phyloP scores from a whole-genome alignment of 768 basidiomycete species.

The Mycena floridula region DNA sequence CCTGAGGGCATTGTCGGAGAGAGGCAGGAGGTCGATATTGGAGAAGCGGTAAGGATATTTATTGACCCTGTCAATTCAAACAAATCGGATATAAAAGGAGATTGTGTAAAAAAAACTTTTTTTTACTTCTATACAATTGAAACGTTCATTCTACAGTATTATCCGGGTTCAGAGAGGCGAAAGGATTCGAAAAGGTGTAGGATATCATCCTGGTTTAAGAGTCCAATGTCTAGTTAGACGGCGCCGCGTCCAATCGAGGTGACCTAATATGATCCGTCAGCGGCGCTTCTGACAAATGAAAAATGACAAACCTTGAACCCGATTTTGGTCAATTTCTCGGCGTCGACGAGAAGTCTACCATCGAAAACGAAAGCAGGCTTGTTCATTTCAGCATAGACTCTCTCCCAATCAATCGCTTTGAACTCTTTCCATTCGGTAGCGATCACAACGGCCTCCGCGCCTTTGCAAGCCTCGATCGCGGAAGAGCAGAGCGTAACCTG shows the following conservation, averaged over 20 bases:
- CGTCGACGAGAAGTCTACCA: conserved; percentile 83
- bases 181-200: too few relatives aligned
- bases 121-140: too few relatives aligned
- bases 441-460: conserved; percentile 90
- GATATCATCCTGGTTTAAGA: too few relatives aligned
- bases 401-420: conserved; percentile 84
- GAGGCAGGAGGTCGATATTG: too few relatives aligned
- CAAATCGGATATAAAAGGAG: too few relatives aligned
- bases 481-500: conserved; percentile 73
- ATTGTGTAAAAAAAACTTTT: too few relatives aligned
- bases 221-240: too few relatives aligned
- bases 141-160: background rate
- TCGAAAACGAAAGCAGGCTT: conserved; percentile 99
- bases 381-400: conserved; percentile 82
- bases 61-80: too few relatives aligned
- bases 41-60: too few relatives aligned
- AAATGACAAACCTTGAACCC: conserved; percentile 72
- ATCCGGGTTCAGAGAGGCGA: too few relatives aligned
- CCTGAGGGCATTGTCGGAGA: conserved; percentile 10
- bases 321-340: conserved; percentile 70
- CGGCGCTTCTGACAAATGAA: too few relatives aligned
- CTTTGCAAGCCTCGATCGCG: conserved; percentile 82
- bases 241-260: conserved; percentile 56
- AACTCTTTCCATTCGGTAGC: conserved; percentile 99
- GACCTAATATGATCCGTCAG: conserved; percentile 31